A percentile compares a stretch with the other conserved stretches of the same genome.
phyloP scores from a whole-genome alignment of 805 yeast species.

The Zygoascus tannicola region DNA sequence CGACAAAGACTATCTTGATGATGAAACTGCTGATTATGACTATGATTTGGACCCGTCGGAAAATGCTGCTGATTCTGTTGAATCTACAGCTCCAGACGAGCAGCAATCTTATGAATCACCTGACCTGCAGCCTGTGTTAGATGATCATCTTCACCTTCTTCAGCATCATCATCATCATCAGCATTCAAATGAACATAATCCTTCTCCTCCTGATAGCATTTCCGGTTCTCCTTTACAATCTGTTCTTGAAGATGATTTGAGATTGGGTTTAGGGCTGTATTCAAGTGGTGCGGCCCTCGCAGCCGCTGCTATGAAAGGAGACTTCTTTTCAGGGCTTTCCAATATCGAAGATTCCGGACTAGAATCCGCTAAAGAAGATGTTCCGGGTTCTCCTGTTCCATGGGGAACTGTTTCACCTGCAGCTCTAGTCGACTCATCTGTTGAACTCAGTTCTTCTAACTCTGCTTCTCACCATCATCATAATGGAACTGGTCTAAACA shows the following conservation, averaged over 20 bases:
- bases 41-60: background rate
- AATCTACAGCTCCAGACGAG: too few relatives aligned
- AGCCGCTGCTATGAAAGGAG: slow-evolving; percentile 13
- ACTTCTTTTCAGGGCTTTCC: background rate
- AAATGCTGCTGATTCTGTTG: background rate
- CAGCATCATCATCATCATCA: too few relatives aligned
- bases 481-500: background rate
- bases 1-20: background rate
- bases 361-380: slow-evolving; percentile 7
- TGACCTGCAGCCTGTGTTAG: background rate
- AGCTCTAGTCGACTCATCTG: slow-evolving; percentile 4
- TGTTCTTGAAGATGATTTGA: background rate
- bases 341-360: slow-evolving; percentile 4
- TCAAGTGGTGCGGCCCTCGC: slow-evolving; percentile 13
- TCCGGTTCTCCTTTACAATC: background rate
- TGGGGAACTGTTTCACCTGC: slow-evolving; percentile 15
- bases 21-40: background rate
- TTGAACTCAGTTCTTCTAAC: background rate
- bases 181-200: background rate
- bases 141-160: too few relatives aligned
- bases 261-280: slow-evolving; percentile 11
- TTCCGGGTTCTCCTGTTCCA: slow-evolving; percentile 7
- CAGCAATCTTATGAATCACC: background rate
- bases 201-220: background rate
- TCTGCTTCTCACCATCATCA: background rate